Evolutionary conservation across 1,284 basidiomycete genomes (phyloP).

Genomic region (Apiotrichum sp.): DNA sequence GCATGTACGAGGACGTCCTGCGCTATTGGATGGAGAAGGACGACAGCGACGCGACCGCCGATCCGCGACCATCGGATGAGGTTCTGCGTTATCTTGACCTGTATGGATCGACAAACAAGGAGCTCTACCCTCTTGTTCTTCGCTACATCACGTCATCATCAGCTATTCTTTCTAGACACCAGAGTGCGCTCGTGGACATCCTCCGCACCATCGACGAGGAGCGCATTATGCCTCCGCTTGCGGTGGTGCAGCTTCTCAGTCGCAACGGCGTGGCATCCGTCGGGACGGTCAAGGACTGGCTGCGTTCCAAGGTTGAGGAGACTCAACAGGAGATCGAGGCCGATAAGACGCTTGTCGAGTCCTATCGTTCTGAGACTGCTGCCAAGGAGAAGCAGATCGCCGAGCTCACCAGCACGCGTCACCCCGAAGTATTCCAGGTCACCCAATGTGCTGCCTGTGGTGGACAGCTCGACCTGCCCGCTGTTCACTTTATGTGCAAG

Average conservation of each 20-base stretch:
- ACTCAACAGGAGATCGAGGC: conserved; percentile 70
- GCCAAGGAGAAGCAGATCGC: conserved; percentile 73
- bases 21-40: conserved; percentile 81
- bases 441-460: conserved; percentile 83
- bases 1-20: conserved; percentile 92
- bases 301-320: conserved; percentile 68
- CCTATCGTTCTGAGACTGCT: conserved; percentile 80
- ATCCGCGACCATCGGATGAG: conserved; percentile 55
- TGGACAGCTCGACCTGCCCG: conserved; percentile 83
- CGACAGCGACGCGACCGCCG: conserved; percentile 7
- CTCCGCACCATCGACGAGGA: conserved; percentile 71
- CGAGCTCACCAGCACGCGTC: conserved; percentile 66
- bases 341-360: conserved; percentile 73
- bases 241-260: conserved; percentile 80
- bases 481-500: conserved; percentile 95
- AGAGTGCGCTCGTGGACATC: conserved; percentile 62
- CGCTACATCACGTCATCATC: conserved; percentile 78
- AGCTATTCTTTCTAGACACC: conserved; percentile 62
- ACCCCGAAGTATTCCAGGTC: conserved; percentile 85
- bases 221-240: conserved; percentile 76
- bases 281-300: conserved; percentile 82
- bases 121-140: conserved; percentile 83
- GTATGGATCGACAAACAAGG: conserved; percentile 66
- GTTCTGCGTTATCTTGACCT: conserved; percentile 65
- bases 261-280: conserved; percentile 81